Base-by-base conservation (phyloP, 2,329 filamentous ascomycete genomes). In the Basipetospora chlamydospora region DNA sequence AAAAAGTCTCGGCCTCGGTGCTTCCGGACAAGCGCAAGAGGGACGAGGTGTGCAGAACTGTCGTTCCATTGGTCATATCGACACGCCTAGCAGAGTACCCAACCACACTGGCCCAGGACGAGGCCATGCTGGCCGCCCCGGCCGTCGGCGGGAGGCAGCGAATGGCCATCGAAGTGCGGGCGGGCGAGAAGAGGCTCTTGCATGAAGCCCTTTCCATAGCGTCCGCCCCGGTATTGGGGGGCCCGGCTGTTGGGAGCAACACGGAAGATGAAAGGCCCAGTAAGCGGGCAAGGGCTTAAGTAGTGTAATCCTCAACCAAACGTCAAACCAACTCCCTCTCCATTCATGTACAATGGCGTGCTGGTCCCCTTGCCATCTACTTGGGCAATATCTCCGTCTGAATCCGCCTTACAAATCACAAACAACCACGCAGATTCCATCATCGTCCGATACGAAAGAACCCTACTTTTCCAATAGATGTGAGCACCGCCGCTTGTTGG, bases 141-240 rank as follows among this genome's bases (percentile, higher is more conserved):
- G 41, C 46, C 5, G 44, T 44, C 11, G 39, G 62, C 6, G 42
- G 43, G 21, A 57, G 67, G 34, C 52, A 53, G 11, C 60, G 56
- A 29, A 80, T 81, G 74, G 81, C 81, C 0, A 48, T 76, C 16
- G 59, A 70, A 35, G 78, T 86, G 25, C 69, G 82, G 41, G 56
- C 77, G 3, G 82, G 81, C 11, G 82, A 88, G 56, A 85, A 85
- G 53, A 64, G 66, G 45, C 60, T 87, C 5, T 50, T 86, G 17
- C 56, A 63, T 38, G 64, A 73, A 47, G 62, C 74, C 2, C 61
- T 68, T 40, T 45, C 42, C 9, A 46, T 55, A 11, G 43, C 55
- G 33, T 55, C 52, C 43, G 50, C 28, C 18, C 18, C 36, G 16
- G 41, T 60, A 15, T 39, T 39, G 16, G 35, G 35, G 13, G 25